These are phyloP conservation scores for Fusarium sambucinum DNA, from an alignment of 2,329 filamentous ascomycete species.

Conservation along the genomic window DNA sequence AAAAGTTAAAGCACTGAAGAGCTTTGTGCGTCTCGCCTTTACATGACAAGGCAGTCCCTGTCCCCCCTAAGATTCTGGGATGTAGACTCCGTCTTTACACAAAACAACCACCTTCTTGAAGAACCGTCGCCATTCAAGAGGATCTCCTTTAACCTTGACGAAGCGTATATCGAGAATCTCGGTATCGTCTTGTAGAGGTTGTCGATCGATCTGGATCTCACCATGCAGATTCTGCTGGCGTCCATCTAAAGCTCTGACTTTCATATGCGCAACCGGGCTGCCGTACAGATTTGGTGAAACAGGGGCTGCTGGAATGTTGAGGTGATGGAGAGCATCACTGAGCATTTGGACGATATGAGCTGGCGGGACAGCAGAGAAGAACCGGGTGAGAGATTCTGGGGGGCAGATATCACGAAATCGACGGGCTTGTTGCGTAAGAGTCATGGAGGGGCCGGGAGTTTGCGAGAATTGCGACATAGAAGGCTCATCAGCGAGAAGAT, in stretches of 20 bases:
- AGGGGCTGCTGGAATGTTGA: conserved; percentile 80
- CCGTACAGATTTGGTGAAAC: conserved; percentile 60
- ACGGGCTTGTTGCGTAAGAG: conserved; percentile 88
- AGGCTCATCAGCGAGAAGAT: conserved; percentile 85
- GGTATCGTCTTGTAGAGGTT: conserved; percentile 65
- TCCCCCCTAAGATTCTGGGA: conserved; percentile 56
- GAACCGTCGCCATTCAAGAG: conserved; percentile 93
- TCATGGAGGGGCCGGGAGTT: conserved; percentile 81
- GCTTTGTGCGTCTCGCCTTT: conserved; percentile 1
- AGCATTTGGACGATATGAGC: conserved; percentile 83
- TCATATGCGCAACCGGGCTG: conserved; percentile 72
- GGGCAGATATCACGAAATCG: conserved; percentile 93
- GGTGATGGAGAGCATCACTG: conserved; percentile 82
- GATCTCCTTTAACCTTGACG: conserved; percentile 94
- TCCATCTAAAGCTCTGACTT: conserved; percentile 80
- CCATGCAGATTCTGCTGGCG: conserved; percentile 79
- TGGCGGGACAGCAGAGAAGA: conserved; percentile 86
- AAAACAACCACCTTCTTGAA: conserved; percentile 95
- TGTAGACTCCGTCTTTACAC: conserved; percentile 85
- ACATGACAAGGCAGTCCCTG: conserved; percentile 36
- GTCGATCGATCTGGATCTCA: conserved; percentile 78
- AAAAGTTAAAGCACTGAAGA: not conserved
- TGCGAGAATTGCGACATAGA: conserved; percentile 87
- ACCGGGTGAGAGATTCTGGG: conserved; percentile 86
- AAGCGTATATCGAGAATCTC: conserved; percentile 88